phyloP scores from a whole-genome alignment of 2,329 filamentous ascomycete genomes.

The Metarhizium brunneum region DNA sequence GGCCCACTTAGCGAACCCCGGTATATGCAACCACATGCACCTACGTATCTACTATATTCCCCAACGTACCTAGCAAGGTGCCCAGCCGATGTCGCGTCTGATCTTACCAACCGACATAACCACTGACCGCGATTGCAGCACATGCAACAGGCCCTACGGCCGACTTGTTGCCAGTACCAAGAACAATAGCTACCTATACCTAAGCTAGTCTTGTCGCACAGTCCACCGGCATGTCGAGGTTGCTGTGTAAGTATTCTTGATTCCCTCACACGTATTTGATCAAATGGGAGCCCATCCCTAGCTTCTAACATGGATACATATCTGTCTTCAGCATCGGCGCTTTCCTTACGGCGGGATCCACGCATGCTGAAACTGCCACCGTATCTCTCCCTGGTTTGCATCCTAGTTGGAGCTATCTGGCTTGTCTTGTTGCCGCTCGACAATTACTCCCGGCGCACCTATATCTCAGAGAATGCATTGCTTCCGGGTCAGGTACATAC shows the following conservation, averaged over 20 bases:
- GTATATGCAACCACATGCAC: background rate
- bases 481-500: conserved; percentile 95
- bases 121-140: no score
- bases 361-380: conserved; percentile 76
- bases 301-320: background rate
- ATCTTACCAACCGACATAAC: background rate
- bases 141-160: background rate
- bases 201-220: background rate
- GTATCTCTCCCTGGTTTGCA: conserved; percentile 76
- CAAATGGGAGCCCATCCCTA: background rate
- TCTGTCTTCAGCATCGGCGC: conserved; percentile 40
- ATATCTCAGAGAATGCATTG: conserved; percentile 95
- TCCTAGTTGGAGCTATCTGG: conserved; percentile 80
- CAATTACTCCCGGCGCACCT: conserved; percentile 83
- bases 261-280: background rate
- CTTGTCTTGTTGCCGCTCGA: conserved; percentile 82
- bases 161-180: background rate
- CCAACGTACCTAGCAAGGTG: no score
- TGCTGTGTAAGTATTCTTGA: conserved; percentile 36
- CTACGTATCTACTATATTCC: no score
- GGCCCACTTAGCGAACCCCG: background rate
- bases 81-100: background rate
- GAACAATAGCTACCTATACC: background rate
- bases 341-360: conserved; percentile 70
- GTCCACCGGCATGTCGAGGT: conserved; percentile 36